A percentile compares a stretch with the other conserved stretches of the same genome.
These are phyloP conservation scores for Favolaschia claudopus DNA, from an alignment of 768 basidiomycete genomes.

Conservation along the genomic window DNA sequence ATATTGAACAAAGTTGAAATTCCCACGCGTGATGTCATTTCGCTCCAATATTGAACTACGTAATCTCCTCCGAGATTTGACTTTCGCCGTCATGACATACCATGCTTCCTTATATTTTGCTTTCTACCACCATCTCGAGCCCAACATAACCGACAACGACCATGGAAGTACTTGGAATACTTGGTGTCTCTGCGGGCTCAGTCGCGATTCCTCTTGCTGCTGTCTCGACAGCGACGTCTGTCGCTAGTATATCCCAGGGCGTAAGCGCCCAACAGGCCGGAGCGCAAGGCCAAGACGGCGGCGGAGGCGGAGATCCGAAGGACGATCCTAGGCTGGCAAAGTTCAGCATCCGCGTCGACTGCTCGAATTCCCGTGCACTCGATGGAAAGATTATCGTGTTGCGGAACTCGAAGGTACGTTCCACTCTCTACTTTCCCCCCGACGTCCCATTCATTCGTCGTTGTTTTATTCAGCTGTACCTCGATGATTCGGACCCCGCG, in stretches of 20 bases:
- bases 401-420: slow-evolving; percentile 34
- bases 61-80: too few species aligned
- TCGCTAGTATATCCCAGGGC: slow-evolving; percentile 37
- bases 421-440: background rate
- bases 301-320: slow-evolving; percentile 28
- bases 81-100: too few species aligned
- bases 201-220: slow-evolving; percentile 37
- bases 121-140: too few species aligned
- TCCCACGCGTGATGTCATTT: too few species aligned
- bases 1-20: too few species aligned
- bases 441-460: background rate
- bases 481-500: slow-evolving; percentile 34
- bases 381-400: slow-evolving; percentile 37
- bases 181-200: slow-evolving; percentile 36
- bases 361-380: slow-evolving; percentile 22
- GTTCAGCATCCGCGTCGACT: slow-evolving; percentile 32
- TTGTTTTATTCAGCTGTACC: slow-evolving; percentile 32
- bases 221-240: slow-evolving; percentile 35
- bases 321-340: slow-evolving; percentile 38
- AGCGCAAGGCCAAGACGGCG: slow-evolving; percentile 18
- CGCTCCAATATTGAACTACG: too few species aligned
- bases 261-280: slow-evolving; percentile 28
- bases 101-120: too few species aligned
- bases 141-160: too few species aligned
- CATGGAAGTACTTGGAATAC: slow-evolving; percentile 34